Conservation (phyloP, 495 filamentous ascomycete species). For the Hypomontagnella submonticulosa region DNA sequence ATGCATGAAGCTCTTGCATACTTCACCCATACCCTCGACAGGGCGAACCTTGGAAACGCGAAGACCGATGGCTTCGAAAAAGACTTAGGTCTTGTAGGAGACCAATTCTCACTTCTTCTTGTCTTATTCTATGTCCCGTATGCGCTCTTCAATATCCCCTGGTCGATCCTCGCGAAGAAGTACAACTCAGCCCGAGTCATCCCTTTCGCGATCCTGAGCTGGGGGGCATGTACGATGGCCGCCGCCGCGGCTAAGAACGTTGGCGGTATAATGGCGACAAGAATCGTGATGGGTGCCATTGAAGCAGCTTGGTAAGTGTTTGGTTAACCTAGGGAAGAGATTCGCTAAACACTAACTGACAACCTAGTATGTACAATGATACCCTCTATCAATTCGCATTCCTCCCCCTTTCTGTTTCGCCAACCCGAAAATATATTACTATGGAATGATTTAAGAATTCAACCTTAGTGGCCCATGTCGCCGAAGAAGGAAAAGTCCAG, state of each 20-base stretch:
- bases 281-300: conserved; percentile 64
- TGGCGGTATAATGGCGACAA: conserved; percentile 59
- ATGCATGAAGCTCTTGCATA: conserved; percentile 42
- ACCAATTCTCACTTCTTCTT: conserved; percentile 46
- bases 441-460: no score
- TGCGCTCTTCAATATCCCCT: conserved; percentile 35
- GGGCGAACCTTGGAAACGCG: conserved; percentile 58
- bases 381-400: background rate
- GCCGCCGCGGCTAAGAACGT: conserved; percentile 46
- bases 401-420: no score
- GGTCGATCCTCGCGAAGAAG: conserved; percentile 34
- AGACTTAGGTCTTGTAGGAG: conserved; percentile 43
- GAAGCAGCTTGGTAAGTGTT: conserved; percentile 48
- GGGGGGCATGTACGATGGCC: conserved; percentile 54
- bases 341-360: background rate
- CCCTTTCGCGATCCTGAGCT: conserved; percentile 39
- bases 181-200: conserved; percentile 41
- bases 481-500: background rate
- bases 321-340: no score
- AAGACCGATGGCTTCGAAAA: conserved; percentile 47
- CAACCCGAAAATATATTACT: no score
- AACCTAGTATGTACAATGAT: conserved; percentile 17
- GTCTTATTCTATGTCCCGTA: conserved; percentile 47
- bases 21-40: conserved; percentile 46
- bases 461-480: no score